Evolutionary conservation across 139 green algal species (phyloP).

Genomic region (Closterium sp.): DNA sequence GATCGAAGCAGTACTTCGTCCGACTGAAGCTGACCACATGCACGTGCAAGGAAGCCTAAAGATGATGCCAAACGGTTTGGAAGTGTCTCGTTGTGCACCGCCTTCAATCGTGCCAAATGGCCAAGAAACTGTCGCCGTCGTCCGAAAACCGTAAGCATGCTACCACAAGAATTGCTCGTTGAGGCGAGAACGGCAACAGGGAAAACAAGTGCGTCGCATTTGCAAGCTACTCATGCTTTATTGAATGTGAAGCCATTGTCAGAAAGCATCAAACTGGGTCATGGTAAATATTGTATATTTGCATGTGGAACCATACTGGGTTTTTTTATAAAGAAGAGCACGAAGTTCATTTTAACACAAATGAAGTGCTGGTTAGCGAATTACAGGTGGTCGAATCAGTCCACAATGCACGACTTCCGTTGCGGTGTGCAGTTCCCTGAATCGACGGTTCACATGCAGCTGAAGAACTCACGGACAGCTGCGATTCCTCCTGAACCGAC

Average conservation of each 20-base stretch:
- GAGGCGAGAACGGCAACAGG: not conserved
- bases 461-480: not conserved
- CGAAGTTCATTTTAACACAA: not conserved
- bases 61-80: not conserved
- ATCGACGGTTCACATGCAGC: not conserved
- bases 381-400: not conserved
- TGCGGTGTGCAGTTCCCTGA: not conserved
- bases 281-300: no score
- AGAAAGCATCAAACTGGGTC: no score
- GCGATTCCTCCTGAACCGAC: not conserved
- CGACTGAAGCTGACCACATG: not conserved
- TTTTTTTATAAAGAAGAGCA: not conserved
- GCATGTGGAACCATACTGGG: not conserved
- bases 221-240: no score
- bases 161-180: not conserved
- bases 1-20: not conserved
- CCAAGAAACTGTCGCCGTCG: not conserved
- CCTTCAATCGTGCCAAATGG: not conserved
- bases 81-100: not conserved
- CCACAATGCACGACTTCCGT: not conserved
- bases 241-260: no score
- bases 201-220: no score
- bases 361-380: not conserved
- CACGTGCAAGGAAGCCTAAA: not conserved
- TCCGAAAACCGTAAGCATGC: not conserved